Conservation (phyloP, 352 stramenopile species). For the Globisporangium emineosum region DNA sequence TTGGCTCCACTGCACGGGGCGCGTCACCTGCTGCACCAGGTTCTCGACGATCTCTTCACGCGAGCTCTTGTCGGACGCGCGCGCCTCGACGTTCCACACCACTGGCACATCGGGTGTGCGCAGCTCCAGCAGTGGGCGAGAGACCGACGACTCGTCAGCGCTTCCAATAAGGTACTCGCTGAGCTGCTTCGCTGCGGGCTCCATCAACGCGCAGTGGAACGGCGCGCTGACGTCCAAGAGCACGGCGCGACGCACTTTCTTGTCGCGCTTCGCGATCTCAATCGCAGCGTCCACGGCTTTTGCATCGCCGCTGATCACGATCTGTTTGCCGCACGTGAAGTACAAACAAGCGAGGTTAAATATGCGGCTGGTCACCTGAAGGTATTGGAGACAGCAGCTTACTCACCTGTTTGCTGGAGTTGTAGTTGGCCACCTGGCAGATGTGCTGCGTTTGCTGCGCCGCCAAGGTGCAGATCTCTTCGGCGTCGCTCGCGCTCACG, state of each 20-base stretch:
- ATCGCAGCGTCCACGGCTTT: constrained; percentile 51
- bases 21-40: constrained; percentile 60
- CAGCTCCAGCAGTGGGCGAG: constrained; percentile 20
- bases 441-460: constrained; percentile 31
- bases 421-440: constrained; percentile 87
- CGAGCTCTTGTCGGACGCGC: constrained; percentile 33
- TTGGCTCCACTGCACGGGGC: constrained; percentile 73
- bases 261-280: constrained; percentile 54
- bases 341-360: no score
- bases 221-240: constrained; percentile 78
- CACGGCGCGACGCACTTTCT: constrained; percentile 68
- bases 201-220: constrained; percentile 84
- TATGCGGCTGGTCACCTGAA: no score
- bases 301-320: constrained; percentile 70
- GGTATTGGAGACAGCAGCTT: no score
- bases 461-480: constrained; percentile 51
- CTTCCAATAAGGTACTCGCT: constrained; percentile 23
- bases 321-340: constrained; percentile 13
- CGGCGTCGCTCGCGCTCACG: constrained; percentile 39
- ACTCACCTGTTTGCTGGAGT: constrained; percentile 78
- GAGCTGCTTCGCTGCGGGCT: constrained; percentile 51
- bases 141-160: constrained; percentile 15
- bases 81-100: constrained; percentile 79
- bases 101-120: constrained; percentile 47
- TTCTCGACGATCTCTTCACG: constrained; percentile 36